These are phyloP conservation scores for Suhomyces atakaporum DNA, from an alignment of 1,139 yeast species.

Conservation along the genomic window DNA sequence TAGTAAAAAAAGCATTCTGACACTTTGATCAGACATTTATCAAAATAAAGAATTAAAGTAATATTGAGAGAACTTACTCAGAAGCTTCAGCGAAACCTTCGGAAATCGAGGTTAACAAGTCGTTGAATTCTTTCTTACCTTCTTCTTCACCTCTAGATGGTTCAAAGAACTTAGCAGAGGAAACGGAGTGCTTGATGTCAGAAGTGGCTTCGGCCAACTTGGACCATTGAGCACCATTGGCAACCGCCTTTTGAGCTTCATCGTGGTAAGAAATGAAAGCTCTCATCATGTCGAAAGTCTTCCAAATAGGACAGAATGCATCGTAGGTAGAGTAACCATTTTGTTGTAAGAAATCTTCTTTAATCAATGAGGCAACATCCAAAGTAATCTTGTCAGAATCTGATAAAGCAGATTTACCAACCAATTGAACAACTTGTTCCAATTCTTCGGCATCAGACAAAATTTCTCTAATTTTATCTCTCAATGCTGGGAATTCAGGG, in stretches of 20 bases:
- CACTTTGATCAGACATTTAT: constrained; percentile 1
- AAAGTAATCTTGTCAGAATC: constrained; percentile 95
- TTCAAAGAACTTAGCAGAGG: constrained; percentile 93
- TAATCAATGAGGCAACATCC: constrained; percentile 87
- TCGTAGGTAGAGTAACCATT: constrained; percentile 98
- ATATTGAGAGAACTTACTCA: constrained; percentile 51
- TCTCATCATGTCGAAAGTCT: constrained; percentile 97
- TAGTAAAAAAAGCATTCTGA: constrained; percentile 1
- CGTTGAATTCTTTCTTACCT: constrained; percentile 73
- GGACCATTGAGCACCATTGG: constrained; percentile 94
- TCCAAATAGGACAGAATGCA: constrained; percentile 99
- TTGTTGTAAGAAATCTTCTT: constrained; percentile 98
- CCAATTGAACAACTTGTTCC: constrained; percentile 98
- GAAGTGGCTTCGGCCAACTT: constrained; percentile 84
- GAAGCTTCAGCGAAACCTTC: constrained; percentile 96
- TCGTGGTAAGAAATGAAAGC: constrained; percentile 88
- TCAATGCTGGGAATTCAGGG: constrained; percentile 87
- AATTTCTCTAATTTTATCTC: constrained; percentile 92
- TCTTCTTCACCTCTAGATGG: constrained; percentile 89
- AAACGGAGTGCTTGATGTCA: constrained; percentile 89
- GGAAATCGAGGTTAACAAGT: constrained; percentile 70
- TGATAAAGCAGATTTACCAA: constrained; percentile 96
- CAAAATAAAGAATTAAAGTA: constrained; percentile 11
- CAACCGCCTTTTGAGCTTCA: constrained; percentile 95
- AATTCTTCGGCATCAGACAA: constrained; percentile 95